Conservation (phyloP, 2,329 filamentous ascomycete genomes). For the Talaromyces funiculosus region DNA sequence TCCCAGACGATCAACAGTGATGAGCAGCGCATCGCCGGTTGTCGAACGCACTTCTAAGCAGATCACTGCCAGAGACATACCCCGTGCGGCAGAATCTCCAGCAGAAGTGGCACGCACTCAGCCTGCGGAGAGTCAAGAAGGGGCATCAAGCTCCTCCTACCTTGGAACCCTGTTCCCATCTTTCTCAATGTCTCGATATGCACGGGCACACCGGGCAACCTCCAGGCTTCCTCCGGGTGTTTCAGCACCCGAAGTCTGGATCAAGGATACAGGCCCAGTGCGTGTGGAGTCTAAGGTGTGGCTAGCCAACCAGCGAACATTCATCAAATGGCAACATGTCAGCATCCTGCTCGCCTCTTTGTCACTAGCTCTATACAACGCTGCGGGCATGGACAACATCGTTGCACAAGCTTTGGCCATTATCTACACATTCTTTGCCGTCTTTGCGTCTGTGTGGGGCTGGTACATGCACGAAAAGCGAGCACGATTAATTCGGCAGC, state of each 20-base stretch:
- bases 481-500: conserved; percentile 69
- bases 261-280: conserved; percentile 89
- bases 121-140: background rate
- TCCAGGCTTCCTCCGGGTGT: conserved; percentile 75
- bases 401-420: conserved; percentile 74
- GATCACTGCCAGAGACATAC: conserved; percentile 10
- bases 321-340: conserved; percentile 98
- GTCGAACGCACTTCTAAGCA: conserved; percentile 1
- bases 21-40: conserved; percentile 2
- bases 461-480: conserved; percentile 75
- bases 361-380: conserved; percentile 80
- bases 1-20: conserved; percentile 12
- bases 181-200: conserved; percentile 76
- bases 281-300: conserved; percentile 97
- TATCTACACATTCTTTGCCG: conserved; percentile 72
- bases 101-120: background rate
- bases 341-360: conserved; percentile 78
- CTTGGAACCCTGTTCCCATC: conserved; percentile 60
- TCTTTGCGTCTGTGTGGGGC: conserved; percentile 82
- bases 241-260: conserved; percentile 75
- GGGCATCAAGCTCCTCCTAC: conserved; percentile 5
- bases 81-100: conserved; percentile 5
- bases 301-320: conserved; percentile 97
- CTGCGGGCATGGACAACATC: conserved; percentile 68
- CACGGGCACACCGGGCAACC: conserved; percentile 45